Conservation (phyloP, 139 green algal genomes). For the Eudorina sp. region DNA sequence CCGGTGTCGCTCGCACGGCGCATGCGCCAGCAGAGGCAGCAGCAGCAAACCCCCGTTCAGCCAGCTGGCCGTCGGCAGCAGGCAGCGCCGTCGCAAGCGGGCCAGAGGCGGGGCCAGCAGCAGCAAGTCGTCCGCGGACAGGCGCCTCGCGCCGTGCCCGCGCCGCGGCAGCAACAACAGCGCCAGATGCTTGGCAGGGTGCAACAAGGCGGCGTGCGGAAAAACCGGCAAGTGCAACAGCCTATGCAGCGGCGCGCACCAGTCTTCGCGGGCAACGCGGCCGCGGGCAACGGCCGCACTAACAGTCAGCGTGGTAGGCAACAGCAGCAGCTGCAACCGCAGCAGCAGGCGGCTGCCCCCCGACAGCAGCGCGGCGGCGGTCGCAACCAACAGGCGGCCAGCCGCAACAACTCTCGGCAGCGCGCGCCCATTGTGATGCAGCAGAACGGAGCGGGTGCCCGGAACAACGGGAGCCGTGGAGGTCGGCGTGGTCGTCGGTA, state of each 20-base stretch:
- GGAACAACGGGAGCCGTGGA: background rate
- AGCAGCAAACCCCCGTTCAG: background rate
- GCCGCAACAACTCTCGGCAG: background rate
- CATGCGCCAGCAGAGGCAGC: slow-evolving; percentile 31
- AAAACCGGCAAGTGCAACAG: slow-evolving; percentile 23
- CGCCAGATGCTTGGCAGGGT: slow-evolving; percentile 28
- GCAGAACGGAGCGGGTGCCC: background rate
- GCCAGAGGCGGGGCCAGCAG: background rate
- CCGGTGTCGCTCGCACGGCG: slow-evolving; percentile 11
- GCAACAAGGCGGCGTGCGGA: slow-evolving; percentile 37
- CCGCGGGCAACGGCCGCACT: background rate
- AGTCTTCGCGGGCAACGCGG: background rate
- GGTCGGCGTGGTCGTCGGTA: no score
- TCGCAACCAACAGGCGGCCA: background rate
- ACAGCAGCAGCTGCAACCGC: slow-evolving; percentile 20
- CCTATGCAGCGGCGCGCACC: slow-evolving; percentile 6
- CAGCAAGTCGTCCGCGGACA: slow-evolving; percentile 9
- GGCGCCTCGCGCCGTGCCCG: slow-evolving; percentile 12
- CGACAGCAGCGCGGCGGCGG: background rate
- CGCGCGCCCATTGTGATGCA: slow-evolving; percentile 15
- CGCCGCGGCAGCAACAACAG: slow-evolving; percentile 10
- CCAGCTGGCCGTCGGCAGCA: slow-evolving; percentile 8
- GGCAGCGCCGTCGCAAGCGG: background rate
- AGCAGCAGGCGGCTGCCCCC: background rate
- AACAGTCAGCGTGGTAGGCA: slow-evolving; percentile 15